Evolutionary conservation across 768 basidiomycete genomes (phyloP), one percentile per base, ranked within the genome.

Genomic region (Amanita pseudoporphyria): DNA sequence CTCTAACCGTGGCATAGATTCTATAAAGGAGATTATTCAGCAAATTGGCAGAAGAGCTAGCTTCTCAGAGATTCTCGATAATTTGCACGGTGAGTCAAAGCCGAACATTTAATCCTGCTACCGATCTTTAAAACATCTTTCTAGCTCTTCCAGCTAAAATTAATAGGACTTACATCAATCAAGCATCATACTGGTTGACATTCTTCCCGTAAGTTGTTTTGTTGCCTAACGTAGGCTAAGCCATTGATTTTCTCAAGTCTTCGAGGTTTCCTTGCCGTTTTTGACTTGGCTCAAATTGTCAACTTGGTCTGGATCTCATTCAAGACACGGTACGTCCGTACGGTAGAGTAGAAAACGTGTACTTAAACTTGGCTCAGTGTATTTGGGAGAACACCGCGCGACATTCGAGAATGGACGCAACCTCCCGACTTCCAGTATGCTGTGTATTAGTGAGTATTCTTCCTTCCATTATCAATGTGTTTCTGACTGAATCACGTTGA

Each of bases 221-320:
- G 9, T 37, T 3, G 3, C 26, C 5, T 16, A 28, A 14, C 7
- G 6, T 16, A 10, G 38, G 19, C 16, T 33, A 19, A 9, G 33
- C 2, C 21, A 37, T 16, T 47, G 13, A 47, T 24, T 26, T 35
- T n/a, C 1, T 13, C 22, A 5, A 47, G 45, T 6, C 73, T 98
- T 32, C 89, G 95, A 62, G 96, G 94, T 21, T 96, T 97, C 77
- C 77, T 98, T 36, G 86, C 81, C 9, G 72, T 97, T 49, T 98
- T 98, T 61, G 96, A 99, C 63, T 71, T 99, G 30, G 95, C 96
- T 5, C 96, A 99, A 66, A 80, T 98, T 45, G 65, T 98, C 67
- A 96, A 96, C 60, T 73, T 99, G 21, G 57, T 93, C 31, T 87
- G 82, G 78, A 72, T 87, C 36, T 85, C 80, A n/a, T 72, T 94